Conservation (phyloP, 805 yeast species). For the Ogataea siamensis region DNA sequence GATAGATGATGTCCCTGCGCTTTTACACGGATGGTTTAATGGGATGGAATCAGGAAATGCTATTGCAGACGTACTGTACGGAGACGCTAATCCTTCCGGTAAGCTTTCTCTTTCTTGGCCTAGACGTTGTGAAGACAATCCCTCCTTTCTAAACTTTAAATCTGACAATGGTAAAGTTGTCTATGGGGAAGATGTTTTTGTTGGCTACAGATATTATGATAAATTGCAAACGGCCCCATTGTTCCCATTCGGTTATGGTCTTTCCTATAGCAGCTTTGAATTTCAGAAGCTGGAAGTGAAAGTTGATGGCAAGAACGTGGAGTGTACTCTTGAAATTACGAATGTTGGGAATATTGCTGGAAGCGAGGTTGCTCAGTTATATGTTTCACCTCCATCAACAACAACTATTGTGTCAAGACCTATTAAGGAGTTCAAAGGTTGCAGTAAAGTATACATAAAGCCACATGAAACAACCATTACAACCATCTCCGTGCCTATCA, state of each 20-base stretch:
- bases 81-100: conserved; percentile 61
- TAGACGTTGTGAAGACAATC: conserved; percentile 48
- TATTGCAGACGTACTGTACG: conserved; percentile 58
- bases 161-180: conserved; percentile 51
- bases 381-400: conserved; percentile 40
- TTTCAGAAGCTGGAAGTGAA: conserved; percentile 39
- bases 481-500: conserved; percentile 38
- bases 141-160: conserved; percentile 51
- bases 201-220: conserved; percentile 64
- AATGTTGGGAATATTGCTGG: conserved; percentile 53
- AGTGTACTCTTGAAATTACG: conserved; percentile 40
- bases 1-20: conserved; percentile 39
- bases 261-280: conserved; percentile 55
- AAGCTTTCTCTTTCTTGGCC: conserved; percentile 59
- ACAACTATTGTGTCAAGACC: conserved; percentile 43
- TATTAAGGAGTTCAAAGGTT: conserved; percentile 58
- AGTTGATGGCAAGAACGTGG: conserved; percentile 22
- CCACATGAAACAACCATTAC: conserved; percentile 44
- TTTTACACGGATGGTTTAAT: conserved; percentile 56
- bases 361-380: conserved; percentile 55
- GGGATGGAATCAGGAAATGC: conserved; percentile 60
- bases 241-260: conserved; percentile 63
- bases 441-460: conserved; percentile 45
- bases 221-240: conserved; percentile 45
- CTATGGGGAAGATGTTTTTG: conserved; percentile 65